phyloP scores from a whole-genome alignment of 2,329 filamentous ascomycete genomes.

The Ophiostoma himal-ulmi region DNA sequence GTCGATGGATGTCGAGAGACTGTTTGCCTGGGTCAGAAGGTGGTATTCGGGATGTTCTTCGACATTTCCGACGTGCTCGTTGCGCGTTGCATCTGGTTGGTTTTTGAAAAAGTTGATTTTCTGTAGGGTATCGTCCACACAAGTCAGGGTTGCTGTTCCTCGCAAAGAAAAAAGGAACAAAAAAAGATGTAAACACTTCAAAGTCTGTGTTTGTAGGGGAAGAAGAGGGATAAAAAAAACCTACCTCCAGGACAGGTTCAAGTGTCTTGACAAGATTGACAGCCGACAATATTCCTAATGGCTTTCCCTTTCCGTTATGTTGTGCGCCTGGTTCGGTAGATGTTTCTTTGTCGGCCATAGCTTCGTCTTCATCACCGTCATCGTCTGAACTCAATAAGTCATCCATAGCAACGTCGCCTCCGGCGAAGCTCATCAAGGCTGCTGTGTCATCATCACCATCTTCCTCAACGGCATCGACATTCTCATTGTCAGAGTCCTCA shows the following conservation, averaged over 20 bases:
- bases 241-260: slow-evolving; percentile 75
- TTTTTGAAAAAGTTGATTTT: slow-evolving; percentile 75
- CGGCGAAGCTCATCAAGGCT: slow-evolving; percentile 35
- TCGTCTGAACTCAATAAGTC: slow-evolving; percentile 52
- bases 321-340: slow-evolving; percentile 60
- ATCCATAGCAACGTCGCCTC: slow-evolving; percentile 52
- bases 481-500: slow-evolving; percentile 76
- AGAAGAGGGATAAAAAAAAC: slow-evolving; percentile 33
- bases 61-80: slow-evolving; percentile 68
- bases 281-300: slow-evolving; percentile 71
- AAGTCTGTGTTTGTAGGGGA: slow-evolving; percentile 31
- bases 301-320: slow-evolving; percentile 70
- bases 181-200: slow-evolving; percentile 57
- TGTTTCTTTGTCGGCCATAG: slow-evolving; percentile 48
- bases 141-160: slow-evolving; percentile 61
- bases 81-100: slow-evolving; percentile 57
- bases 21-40: slow-evolving; percentile 81
- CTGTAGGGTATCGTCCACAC: slow-evolving; percentile 48
- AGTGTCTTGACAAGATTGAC: slow-evolving; percentile 75
- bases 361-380: slow-evolving; percentile 49
- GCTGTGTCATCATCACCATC: slow-evolving; percentile 41
- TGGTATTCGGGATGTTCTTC: slow-evolving; percentile 91
- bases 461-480: slow-evolving; percentile 54
- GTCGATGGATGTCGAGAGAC: slow-evolving; percentile 84
- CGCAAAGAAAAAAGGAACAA: slow-evolving; percentile 26